Conservation (phyloP, 352 stramenopile species). For the Achlya hypogyna region DNA sequence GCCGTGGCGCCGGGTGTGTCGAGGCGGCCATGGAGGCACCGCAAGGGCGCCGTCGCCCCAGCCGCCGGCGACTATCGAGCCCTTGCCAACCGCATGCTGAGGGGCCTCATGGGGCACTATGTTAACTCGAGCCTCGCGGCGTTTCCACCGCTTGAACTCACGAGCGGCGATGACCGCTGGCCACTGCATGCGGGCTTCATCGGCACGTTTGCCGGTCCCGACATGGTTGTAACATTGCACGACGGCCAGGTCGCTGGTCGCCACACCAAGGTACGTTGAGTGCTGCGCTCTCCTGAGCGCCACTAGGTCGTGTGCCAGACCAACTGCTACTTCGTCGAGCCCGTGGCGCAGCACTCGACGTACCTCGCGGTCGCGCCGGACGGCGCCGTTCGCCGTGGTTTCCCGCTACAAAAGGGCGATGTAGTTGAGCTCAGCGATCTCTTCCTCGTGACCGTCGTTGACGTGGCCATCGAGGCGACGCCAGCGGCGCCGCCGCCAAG, state of each 20-base stretch:
- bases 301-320: not conserved
- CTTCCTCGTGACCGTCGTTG: constrained; percentile 2
- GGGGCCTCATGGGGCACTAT: not conserved
- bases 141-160: not conserved
- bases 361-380: not conserved
- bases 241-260: not conserved
- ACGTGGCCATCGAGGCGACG: not conserved
- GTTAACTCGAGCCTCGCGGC: not conserved
- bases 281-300: not conserved
- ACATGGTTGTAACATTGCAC: not conserved
- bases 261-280: not conserved
- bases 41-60: not conserved
- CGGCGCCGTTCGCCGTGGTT: not conserved
- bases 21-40: not conserved
- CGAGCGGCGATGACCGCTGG: not conserved
- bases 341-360: not conserved
- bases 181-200: not conserved
- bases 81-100: not conserved
- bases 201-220: not conserved
- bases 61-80: not conserved
- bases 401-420: constrained; percentile 1
- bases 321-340: constrained; percentile 4
- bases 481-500: not conserved
- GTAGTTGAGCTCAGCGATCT: constrained; percentile 2
- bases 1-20: not conserved